Percentiles rank a stretch among this genome's conserved stretches.
phyloP scores from a whole-genome alignment of 2,329 filamentous ascomycete genomes.

The Stachybotrys chlorohalonatus region DNA sequence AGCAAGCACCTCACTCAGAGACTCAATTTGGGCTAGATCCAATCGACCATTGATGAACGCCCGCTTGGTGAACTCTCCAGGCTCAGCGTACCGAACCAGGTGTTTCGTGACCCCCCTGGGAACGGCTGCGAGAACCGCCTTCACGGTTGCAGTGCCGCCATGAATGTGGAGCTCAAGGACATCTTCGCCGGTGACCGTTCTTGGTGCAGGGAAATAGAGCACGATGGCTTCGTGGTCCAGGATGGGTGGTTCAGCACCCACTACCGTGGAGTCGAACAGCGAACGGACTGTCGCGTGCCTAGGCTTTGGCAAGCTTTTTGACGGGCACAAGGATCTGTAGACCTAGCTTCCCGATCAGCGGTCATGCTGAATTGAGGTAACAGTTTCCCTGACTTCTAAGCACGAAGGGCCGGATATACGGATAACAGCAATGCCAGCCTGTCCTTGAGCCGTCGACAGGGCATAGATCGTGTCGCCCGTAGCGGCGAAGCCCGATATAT shows the following conservation, averaged over 20 bases:
- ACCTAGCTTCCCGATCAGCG: constrained; percentile 24
- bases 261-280: constrained; percentile 45
- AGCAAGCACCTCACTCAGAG: constrained; percentile 51
- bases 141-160: constrained; percentile 80
- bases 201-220: constrained; percentile 72
- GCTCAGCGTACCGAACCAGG: constrained; percentile 75
- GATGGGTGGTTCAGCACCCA: constrained; percentile 26
- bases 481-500: constrained; percentile 8
- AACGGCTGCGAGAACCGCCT: constrained; percentile 74
- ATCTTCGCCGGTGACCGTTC: constrained; percentile 86
- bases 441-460: constrained; percentile 75
- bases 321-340: constrained; percentile 41
- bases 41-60: constrained; percentile 83
- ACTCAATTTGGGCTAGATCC: constrained; percentile 75
- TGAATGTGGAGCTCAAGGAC: constrained; percentile 92
- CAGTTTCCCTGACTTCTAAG: constrained; percentile 41
- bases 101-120: constrained; percentile 33
- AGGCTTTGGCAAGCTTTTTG: constrained; percentile 32
- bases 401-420: constrained; percentile 77
- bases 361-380: not conserved
- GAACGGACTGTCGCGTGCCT: constrained; percentile 63
- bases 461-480: constrained; percentile 72
- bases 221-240: constrained; percentile 72
- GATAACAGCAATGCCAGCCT: constrained; percentile 84
- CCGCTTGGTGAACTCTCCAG: constrained; percentile 88